phyloP scores from a whole-genome alignment of 176 grass and related monocot genomes.

The Triticum timopheevii region DNA sequence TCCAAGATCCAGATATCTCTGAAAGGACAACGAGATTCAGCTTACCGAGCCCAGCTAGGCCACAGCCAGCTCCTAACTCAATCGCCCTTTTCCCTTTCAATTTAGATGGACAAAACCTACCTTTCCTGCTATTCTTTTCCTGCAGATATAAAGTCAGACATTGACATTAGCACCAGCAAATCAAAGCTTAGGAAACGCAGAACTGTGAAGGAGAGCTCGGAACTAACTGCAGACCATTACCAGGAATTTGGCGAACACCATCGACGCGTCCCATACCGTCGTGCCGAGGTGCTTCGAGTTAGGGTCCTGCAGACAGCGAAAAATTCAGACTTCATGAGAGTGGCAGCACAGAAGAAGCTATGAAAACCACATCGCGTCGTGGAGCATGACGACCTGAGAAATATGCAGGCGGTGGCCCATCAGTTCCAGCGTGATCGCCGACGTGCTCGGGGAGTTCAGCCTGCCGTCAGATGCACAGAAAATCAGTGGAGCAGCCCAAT shows the following conservation, averaged over 20 bases:
- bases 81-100: slow-evolving; percentile 87
- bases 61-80: slow-evolving; percentile 92
- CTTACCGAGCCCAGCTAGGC: slow-evolving; percentile 86
- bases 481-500: background rate
- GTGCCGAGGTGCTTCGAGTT: slow-evolving; percentile 93
- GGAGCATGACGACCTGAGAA: slow-evolving; percentile 53
- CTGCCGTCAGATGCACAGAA: slow-evolving; percentile 23
- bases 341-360: background rate
- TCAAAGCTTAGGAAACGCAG: background rate
- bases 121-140: slow-evolving; percentile 97
- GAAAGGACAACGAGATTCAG: background rate
- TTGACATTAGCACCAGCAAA: background rate
- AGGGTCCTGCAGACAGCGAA: slow-evolving; percentile 56
- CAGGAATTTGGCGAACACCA: slow-evolving; percentile 95
- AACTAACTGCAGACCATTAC: slow-evolving; percentile 31
- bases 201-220: background rate
- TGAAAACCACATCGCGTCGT: background rate
- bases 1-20: background rate
- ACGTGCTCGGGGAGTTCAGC: slow-evolving; percentile 89
- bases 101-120: slow-evolving; percentile 79
- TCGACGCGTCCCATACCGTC: slow-evolving; percentile 95
- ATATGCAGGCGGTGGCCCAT: slow-evolving; percentile 74
- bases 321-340: slow-evolving; percentile 8
- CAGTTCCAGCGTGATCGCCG: slow-evolving; percentile 69
- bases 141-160: slow-evolving; percentile 17